A percentile compares a stretch with the other conserved stretches of the same genome.
Conservation (phyloP, 176 grass and related monocot genomes). For the Dendrocalamus sinicus region DNA sequence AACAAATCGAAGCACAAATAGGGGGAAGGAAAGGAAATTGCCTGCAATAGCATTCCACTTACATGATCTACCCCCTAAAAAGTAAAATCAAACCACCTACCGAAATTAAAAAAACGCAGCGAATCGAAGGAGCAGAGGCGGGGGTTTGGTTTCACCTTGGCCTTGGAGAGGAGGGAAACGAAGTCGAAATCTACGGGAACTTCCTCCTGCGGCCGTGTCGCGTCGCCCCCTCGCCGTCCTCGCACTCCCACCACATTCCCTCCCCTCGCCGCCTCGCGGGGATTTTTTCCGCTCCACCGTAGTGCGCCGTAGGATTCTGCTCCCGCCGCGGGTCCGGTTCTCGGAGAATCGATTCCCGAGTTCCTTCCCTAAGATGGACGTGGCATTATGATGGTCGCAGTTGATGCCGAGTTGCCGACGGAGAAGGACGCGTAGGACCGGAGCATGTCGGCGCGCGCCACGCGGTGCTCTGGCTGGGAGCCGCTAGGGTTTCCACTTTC, state of each 20-base stretch:
- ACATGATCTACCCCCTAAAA: not conserved
- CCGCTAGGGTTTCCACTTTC: no score
- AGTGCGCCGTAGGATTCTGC: constrained; percentile 10
- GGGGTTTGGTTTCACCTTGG: constrained; percentile 54
- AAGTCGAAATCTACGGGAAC: constrained; percentile 82
- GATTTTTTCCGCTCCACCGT: not conserved
- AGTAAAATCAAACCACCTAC: not conserved
- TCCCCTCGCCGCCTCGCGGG: not conserved
- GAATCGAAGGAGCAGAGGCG: not conserved
- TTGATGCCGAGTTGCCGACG: no score
- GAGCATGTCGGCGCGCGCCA: no score
- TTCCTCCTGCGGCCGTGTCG: constrained; percentile 58
- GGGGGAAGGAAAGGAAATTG: not conserved
- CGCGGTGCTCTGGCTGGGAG: no score
- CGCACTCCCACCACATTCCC: constrained; percentile 77
- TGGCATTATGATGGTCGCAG: no score
- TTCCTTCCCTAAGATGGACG: no score
- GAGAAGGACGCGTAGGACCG: no score
- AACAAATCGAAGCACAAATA: not conserved
- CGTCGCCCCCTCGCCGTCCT: constrained; percentile 58
- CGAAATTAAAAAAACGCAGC: not conserved
- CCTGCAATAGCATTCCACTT: not conserved
- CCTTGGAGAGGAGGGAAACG: not conserved
- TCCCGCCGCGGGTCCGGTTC: not conserved
- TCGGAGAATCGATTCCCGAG: constrained; percentile 31